phyloP scores from a whole-genome alignment of 495 filamentous ascomycete genomes.

The Tuber umbilicatum region DNA sequence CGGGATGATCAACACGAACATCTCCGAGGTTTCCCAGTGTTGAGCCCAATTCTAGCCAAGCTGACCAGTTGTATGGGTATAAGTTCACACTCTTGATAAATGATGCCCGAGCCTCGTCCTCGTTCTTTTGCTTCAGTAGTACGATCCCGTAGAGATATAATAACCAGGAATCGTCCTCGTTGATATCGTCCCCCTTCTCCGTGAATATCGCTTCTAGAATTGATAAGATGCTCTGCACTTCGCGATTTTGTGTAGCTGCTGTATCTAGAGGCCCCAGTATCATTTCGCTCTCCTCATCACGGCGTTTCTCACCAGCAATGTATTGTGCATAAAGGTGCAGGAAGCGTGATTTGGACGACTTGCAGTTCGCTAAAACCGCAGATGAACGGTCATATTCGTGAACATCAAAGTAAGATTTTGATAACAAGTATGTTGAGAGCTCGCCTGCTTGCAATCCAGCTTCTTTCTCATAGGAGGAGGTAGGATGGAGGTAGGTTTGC shows the following conservation, averaged over 20 bases:
- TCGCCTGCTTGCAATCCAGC: constrained; percentile 73
- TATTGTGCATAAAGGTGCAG: constrained; percentile 86
- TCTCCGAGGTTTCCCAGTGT: constrained; percentile 75
- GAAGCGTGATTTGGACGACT: constrained; percentile 50
- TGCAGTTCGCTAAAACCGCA: constrained; percentile 50
- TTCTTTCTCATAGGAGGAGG: constrained; percentile 56
- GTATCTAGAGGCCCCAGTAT: constrained; percentile 88
- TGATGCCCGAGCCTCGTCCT: constrained; percentile 71
- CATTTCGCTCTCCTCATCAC: constrained; percentile 96
- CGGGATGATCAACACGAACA: constrained; percentile 48
- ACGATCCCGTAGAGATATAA: constrained; percentile 92
- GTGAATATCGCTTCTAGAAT: constrained; percentile 71
- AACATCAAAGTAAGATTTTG: constrained; percentile 93
- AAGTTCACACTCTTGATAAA: constrained; percentile 75
- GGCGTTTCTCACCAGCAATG: constrained; percentile 89
- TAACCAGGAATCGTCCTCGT: constrained; percentile 78
- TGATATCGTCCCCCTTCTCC: constrained; percentile 52
- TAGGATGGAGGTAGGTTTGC: constrained; percentile 43
- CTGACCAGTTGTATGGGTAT: constrained; percentile 91
- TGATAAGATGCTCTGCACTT: constrained; percentile 66
- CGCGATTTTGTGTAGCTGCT: constrained; percentile 72
- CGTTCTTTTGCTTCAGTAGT: constrained; percentile 83
- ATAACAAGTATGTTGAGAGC: constrained; percentile 73
- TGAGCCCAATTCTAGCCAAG: constrained; percentile 80
- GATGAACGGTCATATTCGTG: constrained; percentile 93